Evolutionary conservation across 495 filamentous ascomycete genomes (phyloP), one percentile per base, ranked within the genome.

Genomic region (Ramalina peruviana): DNA sequence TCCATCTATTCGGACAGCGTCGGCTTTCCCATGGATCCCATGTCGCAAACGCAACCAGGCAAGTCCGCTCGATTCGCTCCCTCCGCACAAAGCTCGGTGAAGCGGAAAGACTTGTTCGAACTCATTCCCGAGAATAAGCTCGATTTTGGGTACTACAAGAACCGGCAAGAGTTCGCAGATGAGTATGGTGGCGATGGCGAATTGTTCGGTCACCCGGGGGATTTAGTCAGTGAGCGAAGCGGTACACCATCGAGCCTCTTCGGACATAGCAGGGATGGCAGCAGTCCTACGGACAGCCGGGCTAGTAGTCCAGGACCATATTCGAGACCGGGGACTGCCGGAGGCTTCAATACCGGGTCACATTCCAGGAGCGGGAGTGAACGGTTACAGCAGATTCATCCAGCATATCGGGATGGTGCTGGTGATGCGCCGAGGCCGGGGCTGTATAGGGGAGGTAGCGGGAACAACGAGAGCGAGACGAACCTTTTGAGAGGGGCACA

Each of bases 91-190:
- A 27, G 26, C 4, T 48, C 45, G 26, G 7, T 36, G 3, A 46
- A 42, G 21, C 36, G 48, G 33, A 48, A 45, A 33, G 43, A 57
- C 3, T 42, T 60, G 9, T 96, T 96, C 66, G 90, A 96, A 64
- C 76, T 96, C 48, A 89, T 98, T 3, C 78, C 83, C 0, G 92
- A 96, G 58, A 77, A 75, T 45, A 79, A 87, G n/a, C 83, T 96
- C 54, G 90, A 98, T 58, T 96, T 97, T 59, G 79, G 81, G 43
- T 88, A 88, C 65, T 96, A 78, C 72, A 96, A 93, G 65, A 76
- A 92, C 57, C 78, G 87, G 0, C 74, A 81, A 13, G 89, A 96
- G 54, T 98, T 98, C 69, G 78, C 78, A 1, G 85, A 86, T 9
- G 88, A 94, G 42, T 81, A 86, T 57, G 88, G 87, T 17, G 90